Conservation (phyloP, 352 stramenopile species). For the Thalassiosira hispida region DNA sequence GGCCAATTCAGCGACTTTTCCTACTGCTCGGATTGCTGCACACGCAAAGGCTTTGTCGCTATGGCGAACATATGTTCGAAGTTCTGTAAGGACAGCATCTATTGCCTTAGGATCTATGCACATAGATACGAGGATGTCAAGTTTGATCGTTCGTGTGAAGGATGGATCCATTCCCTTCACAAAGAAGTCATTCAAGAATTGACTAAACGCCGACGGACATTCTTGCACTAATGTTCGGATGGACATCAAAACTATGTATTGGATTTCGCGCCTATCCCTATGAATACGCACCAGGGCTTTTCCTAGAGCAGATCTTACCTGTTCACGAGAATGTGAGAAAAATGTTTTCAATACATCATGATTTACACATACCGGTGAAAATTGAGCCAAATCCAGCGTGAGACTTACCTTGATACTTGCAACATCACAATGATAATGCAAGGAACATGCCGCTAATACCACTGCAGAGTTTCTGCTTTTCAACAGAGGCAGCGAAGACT, state of each 20-base stretch:
- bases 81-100: conserved; percentile 93
- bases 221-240: conserved; percentile 94
- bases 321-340: conserved; percentile 15
- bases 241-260: conserved; percentile 96
- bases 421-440: conserved; percentile 97
- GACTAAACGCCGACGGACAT: conserved; percentile 94
- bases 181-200: conserved; percentile 97
- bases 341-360: conserved; percentile 5
- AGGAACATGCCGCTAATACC: conserved; percentile 93
- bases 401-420: conserved; percentile 73
- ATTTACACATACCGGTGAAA: neutral
- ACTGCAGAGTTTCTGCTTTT: conserved; percentile 97
- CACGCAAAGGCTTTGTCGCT: conserved; percentile 94
- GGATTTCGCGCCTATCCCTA: conserved; percentile 95
- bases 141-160: conserved; percentile 96
- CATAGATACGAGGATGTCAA: conserved; percentile 95
- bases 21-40: conserved; percentile 92
- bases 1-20: conserved; percentile 89
- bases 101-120: conserved; percentile 91
- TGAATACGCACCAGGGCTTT: conserved; percentile 97
- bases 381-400: neutral
- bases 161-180: conserved; percentile 93
- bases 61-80: conserved; percentile 95
- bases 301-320: conserved; percentile 89
- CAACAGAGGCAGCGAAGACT: conserved; percentile 93